Evolutionary conservation across 345 rosid genomes (phyloP), one percentile per base, ranked within the genome.

Genomic region (Lagerstroemia speciosa): DNA sequence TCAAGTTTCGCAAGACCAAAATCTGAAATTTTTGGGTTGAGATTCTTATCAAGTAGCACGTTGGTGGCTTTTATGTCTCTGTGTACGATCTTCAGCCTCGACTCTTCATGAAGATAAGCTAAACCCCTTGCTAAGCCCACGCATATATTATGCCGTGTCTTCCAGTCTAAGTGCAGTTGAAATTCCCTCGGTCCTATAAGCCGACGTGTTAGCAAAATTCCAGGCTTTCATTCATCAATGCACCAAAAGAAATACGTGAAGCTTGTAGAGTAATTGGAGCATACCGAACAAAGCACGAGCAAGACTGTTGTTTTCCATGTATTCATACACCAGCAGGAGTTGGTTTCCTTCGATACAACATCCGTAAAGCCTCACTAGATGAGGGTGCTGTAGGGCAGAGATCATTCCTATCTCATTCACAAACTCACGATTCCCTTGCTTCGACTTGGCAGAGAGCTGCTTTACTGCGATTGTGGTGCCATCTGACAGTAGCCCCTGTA

Each of bases 1-100:
- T 89, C 85, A 19, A 89, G 83, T 48, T 85, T 89, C 26, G 95
- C 95, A 36, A 89, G 75, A 65, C 91, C 91, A 52, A 89, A 89
- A 72, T 89, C 91, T 24, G 89, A 86, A 61, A 89, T 86, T 71
- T 82, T 83, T 36, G 89, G 80, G 14, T 77, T 83, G 11, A 89
- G 75, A 58, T 78, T 62, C 74, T 75, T 74, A 26, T 86, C 89
- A 16, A 89, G 91, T 40, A 86, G 87, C 69, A 86, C 91, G 69
- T 85, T 89, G 0, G 88, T 83, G 1, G 91, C 83, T 74, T 89
- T 89, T 63, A 89, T 86, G 78, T 89, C 95, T 70, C 91, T 81
- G 45, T 89, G 95, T 48, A 89, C 89, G 64, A 86, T 85, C 79
- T 82, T 86, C 55, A 89, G 50, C 64, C 85, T 77, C 0, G 88